Evolutionary conservation across 306 rosid genomes (phyloP).

Genomic region (Alnus glutinosa): DNA sequence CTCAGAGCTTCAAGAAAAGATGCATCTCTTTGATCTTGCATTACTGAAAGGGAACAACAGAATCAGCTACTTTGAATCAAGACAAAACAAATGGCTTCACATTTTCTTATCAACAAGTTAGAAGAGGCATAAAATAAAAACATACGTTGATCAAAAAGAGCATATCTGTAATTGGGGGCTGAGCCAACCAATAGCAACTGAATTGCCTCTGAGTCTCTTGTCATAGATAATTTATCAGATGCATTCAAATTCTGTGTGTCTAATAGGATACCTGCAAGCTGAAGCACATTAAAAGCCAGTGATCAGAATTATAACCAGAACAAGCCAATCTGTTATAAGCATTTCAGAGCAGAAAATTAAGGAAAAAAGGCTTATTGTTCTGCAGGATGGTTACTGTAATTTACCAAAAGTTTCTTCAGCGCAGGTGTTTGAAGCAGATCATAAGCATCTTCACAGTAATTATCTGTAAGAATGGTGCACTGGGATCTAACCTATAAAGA

Average conservation of each 20-base stretch:
- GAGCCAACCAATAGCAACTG: slow-evolving; percentile 77
- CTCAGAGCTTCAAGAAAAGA: slow-evolving; percentile 63
- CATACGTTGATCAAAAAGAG: slow-evolving; percentile 70
- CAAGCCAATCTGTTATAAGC: not conserved
- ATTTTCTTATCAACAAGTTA: slow-evolving; percentile 18
- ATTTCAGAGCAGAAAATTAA: slow-evolving; percentile 1
- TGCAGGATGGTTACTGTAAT: not conserved
- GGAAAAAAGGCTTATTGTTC: not conserved
- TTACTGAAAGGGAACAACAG: slow-evolving; percentile 51
- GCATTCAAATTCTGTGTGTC: slow-evolving; percentile 74
- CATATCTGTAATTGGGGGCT: slow-evolving; percentile 56
- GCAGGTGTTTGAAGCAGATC: slow-evolving; percentile 72
- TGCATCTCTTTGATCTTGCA: slow-evolving; percentile 53
- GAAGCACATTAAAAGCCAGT: slow-evolving; percentile 25
- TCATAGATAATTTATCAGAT: slow-evolving; percentile 51
- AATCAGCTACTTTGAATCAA: slow-evolving; percentile 5
- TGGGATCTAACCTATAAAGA: slow-evolving; percentile 71
- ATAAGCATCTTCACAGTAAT: slow-evolving; percentile 90
- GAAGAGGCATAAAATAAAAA: slow-evolving; percentile 19
- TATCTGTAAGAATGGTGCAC: slow-evolving; percentile 80
- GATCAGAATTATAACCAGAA: slow-evolving; percentile 18
- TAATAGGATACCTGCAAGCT: slow-evolving; percentile 86
- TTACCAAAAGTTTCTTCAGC: slow-evolving; percentile 85
- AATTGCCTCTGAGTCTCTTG: slow-evolving; percentile 93
- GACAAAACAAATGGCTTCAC: slow-evolving; percentile 7